Percentiles rank a stretch among this genome's conserved stretches.
These are phyloP conservation scores for Boletellus ananiceps DNA, from an alignment of 768 basidiomycete genomes.

Conservation along the genomic window DNA sequence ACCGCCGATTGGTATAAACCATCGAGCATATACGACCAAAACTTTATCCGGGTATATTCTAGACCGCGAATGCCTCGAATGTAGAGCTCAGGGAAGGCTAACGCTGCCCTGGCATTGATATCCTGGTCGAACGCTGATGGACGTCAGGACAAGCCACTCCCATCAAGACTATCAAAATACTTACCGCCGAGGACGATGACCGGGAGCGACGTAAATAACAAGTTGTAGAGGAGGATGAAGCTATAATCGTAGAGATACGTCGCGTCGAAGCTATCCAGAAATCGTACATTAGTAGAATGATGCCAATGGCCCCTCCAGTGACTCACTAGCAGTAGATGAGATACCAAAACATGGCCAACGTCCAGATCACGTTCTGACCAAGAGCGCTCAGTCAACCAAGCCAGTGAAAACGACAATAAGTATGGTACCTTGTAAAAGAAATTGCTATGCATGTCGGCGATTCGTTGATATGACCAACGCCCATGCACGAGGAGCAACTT, in stretches of 20 bases:
- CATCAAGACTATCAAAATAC: constrained; percentile 14
- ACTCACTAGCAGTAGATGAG: constrained; percentile 80
- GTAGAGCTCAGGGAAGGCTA: constrained; percentile 95
- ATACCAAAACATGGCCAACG: constrained; percentile 91
- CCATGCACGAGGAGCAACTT: constrained; percentile 92
- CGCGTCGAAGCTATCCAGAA: constrained; percentile 70
- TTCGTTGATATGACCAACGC: constrained; percentile 93
- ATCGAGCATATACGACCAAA: constrained; percentile 94
- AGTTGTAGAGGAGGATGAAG: constrained; percentile 87
- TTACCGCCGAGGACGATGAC: constrained; percentile 86
- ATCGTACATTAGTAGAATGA: constrained; percentile 10
- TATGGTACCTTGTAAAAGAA: constrained; percentile 92
- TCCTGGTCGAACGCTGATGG: constrained; percentile 85
- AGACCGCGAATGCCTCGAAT: constrained; percentile 89
- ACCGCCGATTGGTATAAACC: constrained; percentile 90
- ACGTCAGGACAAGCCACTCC: constrained; percentile 5
- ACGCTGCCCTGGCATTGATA: constrained; percentile 79
- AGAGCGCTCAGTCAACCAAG: not conserved
- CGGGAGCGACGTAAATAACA: constrained; percentile 90
- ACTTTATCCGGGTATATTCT: constrained; percentile 87
- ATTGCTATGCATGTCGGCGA: constrained; percentile 95
- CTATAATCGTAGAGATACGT: constrained; percentile 95
- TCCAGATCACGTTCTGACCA: constrained; percentile 83
- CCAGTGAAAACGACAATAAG: not conserved
- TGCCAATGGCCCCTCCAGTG: not conserved